Conservation (phyloP, 345 rosid genomes). For the Erodium maritimum region DNA sequence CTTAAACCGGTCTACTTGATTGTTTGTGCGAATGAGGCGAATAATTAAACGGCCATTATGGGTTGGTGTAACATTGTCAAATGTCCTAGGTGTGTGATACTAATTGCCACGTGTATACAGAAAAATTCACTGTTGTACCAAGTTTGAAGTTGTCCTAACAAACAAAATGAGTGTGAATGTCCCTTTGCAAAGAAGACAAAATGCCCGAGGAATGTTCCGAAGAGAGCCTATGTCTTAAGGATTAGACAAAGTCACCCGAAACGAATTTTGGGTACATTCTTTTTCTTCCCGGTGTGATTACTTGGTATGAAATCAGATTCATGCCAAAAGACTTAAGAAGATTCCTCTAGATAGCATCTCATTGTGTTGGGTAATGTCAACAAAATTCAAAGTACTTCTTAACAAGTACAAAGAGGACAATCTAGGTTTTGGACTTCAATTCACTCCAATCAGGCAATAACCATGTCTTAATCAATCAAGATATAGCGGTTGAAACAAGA, state of each 20-base stretch:
- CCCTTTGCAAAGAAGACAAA: neutral
- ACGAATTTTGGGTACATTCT: neutral
- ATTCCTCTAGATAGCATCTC: conserved; percentile 10
- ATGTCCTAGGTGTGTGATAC: no score
- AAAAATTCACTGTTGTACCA: neutral
- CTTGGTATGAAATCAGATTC: neutral
- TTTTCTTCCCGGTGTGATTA: neutral
- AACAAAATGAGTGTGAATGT: neutral
- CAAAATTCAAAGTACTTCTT: conserved; percentile 3
- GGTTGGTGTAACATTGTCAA: no score
- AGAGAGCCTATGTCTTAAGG: neutral
- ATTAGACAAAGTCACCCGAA: neutral
- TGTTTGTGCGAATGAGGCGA: no score
- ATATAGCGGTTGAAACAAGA: conserved; percentile 11
- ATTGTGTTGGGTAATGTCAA: conserved; percentile 3
- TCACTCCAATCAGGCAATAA: neutral
- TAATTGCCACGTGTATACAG: no score
- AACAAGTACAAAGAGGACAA: conserved; percentile 1
- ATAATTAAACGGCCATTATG: no score
- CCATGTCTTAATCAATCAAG: conserved; percentile 5
- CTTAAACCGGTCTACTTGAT: no score
- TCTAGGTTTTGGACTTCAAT: neutral
- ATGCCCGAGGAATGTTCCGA: no score
- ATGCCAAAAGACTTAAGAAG: conserved; percentile 5
- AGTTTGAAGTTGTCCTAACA: neutral